phyloP scores from a whole-genome alignment of 139 green algal genomes.

The Gonium pectorale region DNA sequence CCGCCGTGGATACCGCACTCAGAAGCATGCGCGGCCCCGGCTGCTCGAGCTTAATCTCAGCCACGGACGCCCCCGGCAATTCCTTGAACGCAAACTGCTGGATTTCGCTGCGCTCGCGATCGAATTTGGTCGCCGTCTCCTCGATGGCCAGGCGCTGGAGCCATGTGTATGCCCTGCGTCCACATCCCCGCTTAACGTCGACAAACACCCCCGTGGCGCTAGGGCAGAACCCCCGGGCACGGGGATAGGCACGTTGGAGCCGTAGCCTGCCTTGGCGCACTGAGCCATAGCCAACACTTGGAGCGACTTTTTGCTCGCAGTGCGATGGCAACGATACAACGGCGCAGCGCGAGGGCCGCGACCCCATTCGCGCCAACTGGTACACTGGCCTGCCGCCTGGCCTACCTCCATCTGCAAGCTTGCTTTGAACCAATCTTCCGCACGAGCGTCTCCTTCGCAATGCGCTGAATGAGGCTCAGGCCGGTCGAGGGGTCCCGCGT shows the following conservation, averaged over 20 bases:
- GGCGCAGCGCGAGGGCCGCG: neutral
- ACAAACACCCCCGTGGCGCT: neutral
- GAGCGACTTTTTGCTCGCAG: neutral
- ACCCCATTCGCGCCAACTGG: neutral
- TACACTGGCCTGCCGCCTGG: neutral
- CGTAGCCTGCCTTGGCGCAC: neutral
- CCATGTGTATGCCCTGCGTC: slow-evolving; percentile 31
- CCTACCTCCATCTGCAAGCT: slow-evolving; percentile 1
- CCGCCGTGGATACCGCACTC: slow-evolving; percentile 66
- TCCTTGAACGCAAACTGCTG: slow-evolving; percentile 15
- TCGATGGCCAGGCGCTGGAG: slow-evolving; percentile 46
- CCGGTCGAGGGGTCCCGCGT: neutral
- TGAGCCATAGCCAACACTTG: neutral
- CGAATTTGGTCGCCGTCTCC: slow-evolving; percentile 36
- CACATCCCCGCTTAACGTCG: neutral
- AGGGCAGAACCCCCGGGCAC: neutral
- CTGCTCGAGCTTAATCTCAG: slow-evolving; percentile 64
- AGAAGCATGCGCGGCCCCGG: slow-evolving; percentile 83
- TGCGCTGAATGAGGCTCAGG: neutral
- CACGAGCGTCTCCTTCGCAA: slow-evolving; percentile 5
- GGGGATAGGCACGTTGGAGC: neutral
- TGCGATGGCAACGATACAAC: neutral
- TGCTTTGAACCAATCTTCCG: neutral
- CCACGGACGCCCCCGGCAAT: neutral
- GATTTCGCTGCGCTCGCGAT: neutral